Conservation (phyloP, 73 alveolate species). For the Breviolum minutum region DNA sequence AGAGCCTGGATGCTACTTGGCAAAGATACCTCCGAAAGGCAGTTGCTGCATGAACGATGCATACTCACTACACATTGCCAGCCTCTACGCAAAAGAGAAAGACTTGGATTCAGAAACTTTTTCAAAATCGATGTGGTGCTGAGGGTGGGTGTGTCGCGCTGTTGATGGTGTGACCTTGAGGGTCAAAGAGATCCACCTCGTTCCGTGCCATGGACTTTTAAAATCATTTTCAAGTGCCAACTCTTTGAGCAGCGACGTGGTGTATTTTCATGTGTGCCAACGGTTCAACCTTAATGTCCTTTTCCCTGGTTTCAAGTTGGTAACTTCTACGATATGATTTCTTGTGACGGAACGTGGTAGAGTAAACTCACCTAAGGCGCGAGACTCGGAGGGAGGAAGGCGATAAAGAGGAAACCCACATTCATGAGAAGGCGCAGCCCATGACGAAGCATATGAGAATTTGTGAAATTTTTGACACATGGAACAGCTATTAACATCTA, state of each 20-base stretch:
- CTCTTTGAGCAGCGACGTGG: too few species aligned
- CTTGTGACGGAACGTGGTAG: too few species aligned
- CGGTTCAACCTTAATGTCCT: not conserved
- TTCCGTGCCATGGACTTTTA: not conserved
- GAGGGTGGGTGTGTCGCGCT: not conserved
- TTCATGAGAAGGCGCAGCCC: not conserved
- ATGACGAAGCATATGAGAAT: too few species aligned
- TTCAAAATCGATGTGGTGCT: not conserved
- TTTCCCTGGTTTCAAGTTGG: not conserved
- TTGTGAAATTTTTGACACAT: too few species aligned
- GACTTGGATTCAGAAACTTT: too few species aligned
- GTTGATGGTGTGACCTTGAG: not conserved
- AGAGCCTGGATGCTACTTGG: not conserved
- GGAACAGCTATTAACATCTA: too few species aligned
- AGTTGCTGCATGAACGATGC: too few species aligned
- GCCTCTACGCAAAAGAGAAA: too few species aligned
- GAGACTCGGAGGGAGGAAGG: not conserved
- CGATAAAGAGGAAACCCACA: not conserved
- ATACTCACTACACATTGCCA: too few species aligned
- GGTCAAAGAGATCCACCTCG: not conserved
- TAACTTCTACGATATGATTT: not conserved
- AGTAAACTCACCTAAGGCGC: too few species aligned
- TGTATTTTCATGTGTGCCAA: too few species aligned
- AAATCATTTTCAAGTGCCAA: not conserved
- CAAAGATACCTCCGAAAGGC: too few species aligned